Evolutionary conservation across 768 basidiomycete species (phyloP).

Genomic region (Tremella fuciformis): DNA sequence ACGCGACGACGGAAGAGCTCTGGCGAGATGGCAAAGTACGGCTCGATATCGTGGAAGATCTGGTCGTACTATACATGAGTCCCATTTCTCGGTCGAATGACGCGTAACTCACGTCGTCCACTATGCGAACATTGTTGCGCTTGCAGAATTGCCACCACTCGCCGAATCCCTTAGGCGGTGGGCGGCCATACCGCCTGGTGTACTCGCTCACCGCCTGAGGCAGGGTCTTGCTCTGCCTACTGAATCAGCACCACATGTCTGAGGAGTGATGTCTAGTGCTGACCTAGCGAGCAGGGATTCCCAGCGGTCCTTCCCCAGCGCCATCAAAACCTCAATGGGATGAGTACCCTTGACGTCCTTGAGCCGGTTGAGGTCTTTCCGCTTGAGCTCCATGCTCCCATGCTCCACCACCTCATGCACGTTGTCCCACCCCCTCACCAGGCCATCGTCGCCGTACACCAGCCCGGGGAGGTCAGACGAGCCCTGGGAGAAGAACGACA

Average conservation of each 20-base stretch:
- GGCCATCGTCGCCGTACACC: conserved; percentile 23
- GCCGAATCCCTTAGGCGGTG: conserved; percentile 87
- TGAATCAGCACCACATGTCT: background rate
- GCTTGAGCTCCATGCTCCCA: conserved; percentile 14
- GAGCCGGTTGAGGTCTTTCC: conserved; percentile 27
- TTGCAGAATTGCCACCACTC: conserved; percentile 79
- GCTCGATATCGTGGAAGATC: conserved; percentile 64
- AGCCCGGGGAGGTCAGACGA: conserved; percentile 4
- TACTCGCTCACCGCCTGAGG: conserved; percentile 78
- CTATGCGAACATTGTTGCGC: conserved; percentile 68
- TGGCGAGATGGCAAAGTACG: conserved; percentile 74
- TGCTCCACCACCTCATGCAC: conserved; percentile 26
- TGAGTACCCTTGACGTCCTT: conserved; percentile 31
- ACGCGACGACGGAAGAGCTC: conserved; percentile 47
- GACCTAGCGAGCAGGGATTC: conserved; percentile 35
- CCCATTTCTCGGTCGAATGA: background rate
- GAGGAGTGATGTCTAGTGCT: conserved; percentile 7
- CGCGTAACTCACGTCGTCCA: conserved; percentile 63
- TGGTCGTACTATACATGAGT: conserved; percentile 44
- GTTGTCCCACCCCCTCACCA: conserved; percentile 42
- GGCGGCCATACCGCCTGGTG: conserved; percentile 66
- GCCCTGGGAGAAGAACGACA: background rate
- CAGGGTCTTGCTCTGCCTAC: conserved; percentile 73
- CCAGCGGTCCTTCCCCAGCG: conserved; percentile 38
- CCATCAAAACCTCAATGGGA: conserved; percentile 46